Evolutionary conservation across 768 basidiomycete species (phyloP), one percentile per base, ranked within the genome.

Genomic region (Boletellus emodensis): DNA sequence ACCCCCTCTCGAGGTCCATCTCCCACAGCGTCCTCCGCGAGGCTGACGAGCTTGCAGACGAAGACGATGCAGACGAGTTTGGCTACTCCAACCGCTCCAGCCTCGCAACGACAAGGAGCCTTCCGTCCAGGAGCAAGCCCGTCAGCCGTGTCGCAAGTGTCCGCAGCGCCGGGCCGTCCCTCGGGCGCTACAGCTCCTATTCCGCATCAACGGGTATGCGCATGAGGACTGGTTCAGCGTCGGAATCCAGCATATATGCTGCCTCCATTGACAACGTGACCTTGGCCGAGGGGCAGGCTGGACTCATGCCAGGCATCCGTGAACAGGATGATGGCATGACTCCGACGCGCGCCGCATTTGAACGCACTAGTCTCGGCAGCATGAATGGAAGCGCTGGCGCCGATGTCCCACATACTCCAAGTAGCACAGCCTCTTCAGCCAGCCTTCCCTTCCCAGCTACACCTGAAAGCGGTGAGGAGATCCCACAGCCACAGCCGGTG

Each of bases 11-110:
- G 8, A 52, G 62, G 4, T 70, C 66, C 30, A 56, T 64, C 17
- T 68, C 68, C 0, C 66, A 68, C 39, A 57, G 14, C 40, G 40
- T 68, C 51, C 67, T 71, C 18, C 67, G 65, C 40, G 63, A 69
- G 32, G 57, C 36, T 10, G 65, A 67, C 43, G 68, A 68, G 45
- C 22, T 20, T 18, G 59, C 56, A 9, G 9, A 17, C 13, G 49
- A 32, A 14, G 18, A 30, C 15, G 39, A 50, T 1, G 22, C 39
- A 7, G 60, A 64, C 36, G 69, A 70, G 6, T 64, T 70, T 26
- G 68, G 67, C 3, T 26, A 38, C n/a, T 32, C 52, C 3, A 37
- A 33, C 17, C 64, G 53, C 13, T 42, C 44, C 39, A 52, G 50
- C 40, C 4, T 54, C 0, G 55, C 51, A 43, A 48, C 56, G 3